These are phyloP conservation scores for Fusarium verrucosum DNA, from an alignment of 2,329 filamentous ascomycete genomes.

Conservation along the genomic window DNA sequence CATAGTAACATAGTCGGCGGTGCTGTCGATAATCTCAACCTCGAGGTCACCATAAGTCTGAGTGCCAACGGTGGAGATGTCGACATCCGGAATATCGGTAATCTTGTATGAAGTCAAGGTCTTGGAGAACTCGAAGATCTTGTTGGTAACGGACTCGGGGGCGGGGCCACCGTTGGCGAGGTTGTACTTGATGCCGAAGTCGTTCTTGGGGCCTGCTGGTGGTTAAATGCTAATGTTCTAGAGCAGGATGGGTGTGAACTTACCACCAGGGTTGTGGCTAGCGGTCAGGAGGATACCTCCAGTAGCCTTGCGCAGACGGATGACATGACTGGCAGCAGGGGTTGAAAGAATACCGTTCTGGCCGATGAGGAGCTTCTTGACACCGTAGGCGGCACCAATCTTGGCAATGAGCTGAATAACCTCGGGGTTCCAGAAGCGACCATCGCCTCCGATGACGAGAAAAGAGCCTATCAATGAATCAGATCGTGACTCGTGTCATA, in stretches of 20 bases:
- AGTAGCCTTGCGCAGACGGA: slow-evolving; percentile 92
- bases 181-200: slow-evolving; percentile 99
- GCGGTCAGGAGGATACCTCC: slow-evolving; percentile 97
- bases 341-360: slow-evolving; percentile 97
- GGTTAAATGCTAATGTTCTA: background rate
- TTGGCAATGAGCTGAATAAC: slow-evolving; percentile 97
- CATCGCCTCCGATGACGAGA: slow-evolving; percentile 97
- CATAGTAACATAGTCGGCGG: slow-evolving; percentile 90
- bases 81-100: slow-evolving; percentile 84
- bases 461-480: slow-evolving; percentile 64
- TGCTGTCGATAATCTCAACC: slow-evolving; percentile 95
- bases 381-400: slow-evolving; percentile 95
- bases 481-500: slow-evolving; percentile 27
- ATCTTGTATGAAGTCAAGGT: slow-evolving; percentile 92
- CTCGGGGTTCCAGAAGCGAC: slow-evolving; percentile 96
- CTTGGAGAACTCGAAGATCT: slow-evolving; percentile 94
- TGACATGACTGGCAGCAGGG: slow-evolving; percentile 94
- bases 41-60: slow-evolving; percentile 87
- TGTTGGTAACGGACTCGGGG: slow-evolving; percentile 96
- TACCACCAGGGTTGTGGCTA: slow-evolving; percentile 97
- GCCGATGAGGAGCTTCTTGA: slow-evolving; percentile 98
- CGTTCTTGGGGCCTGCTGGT: slow-evolving; percentile 79
- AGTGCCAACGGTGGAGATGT: slow-evolving; percentile 83
- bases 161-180: slow-evolving; percentile 94
- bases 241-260: slow-evolving; percentile 45